Conservation (phyloP, 768 basidiomycete species). For the Phanerochaete sordida region DNA sequence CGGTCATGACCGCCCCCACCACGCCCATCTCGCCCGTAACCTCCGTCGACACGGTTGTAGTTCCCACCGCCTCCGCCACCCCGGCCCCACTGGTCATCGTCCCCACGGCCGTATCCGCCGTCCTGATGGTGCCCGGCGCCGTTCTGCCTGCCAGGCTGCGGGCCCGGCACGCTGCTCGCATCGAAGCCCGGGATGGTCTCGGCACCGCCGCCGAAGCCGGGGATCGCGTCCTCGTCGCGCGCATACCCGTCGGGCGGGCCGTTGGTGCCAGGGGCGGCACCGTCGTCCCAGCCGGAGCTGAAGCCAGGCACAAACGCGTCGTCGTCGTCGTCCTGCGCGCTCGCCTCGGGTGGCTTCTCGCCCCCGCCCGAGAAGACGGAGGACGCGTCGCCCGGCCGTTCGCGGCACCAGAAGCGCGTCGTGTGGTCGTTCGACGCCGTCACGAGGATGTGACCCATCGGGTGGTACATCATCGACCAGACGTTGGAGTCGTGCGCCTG, state of each 20-base stretch:
- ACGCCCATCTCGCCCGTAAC: conserved; percentile 2
- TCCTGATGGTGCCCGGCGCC: conserved; percentile 39
- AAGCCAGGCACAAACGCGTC: conserved; percentile 76
- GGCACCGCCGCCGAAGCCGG: conserved; percentile 48
- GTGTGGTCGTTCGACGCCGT: conserved; percentile 98
- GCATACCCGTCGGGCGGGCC: conserved; percentile 40
- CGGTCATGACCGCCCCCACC: conserved; percentile 30
- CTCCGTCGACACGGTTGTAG: conserved; percentile 10
- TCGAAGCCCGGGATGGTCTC: conserved; percentile 29
- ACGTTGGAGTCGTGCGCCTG: conserved; percentile 98
- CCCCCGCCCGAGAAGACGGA: conserved; percentile 78
- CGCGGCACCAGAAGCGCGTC: conserved; percentile 97
- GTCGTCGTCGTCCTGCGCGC: conserved; percentile 53
- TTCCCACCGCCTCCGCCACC: conserved; percentile 29
- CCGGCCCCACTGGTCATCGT: conserved; percentile 32
- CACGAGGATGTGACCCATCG: conserved; percentile 91
- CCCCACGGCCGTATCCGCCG: conserved; percentile 38
- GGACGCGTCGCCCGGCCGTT: conserved; percentile 80
- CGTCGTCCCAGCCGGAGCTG: conserved; percentile 31
- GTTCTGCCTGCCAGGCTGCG: conserved; percentile 24
- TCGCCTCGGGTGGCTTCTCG: conserved; percentile 76
- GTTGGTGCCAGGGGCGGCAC: conserved; percentile 9
- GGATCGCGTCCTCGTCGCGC: conserved; percentile 50
- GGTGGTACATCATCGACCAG: conserved; percentile 94
- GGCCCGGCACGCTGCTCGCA: conserved; percentile 11